Conservation (phyloP, 2,329 filamentous ascomycete species). For the Gaeumannomyces sp. region DNA sequence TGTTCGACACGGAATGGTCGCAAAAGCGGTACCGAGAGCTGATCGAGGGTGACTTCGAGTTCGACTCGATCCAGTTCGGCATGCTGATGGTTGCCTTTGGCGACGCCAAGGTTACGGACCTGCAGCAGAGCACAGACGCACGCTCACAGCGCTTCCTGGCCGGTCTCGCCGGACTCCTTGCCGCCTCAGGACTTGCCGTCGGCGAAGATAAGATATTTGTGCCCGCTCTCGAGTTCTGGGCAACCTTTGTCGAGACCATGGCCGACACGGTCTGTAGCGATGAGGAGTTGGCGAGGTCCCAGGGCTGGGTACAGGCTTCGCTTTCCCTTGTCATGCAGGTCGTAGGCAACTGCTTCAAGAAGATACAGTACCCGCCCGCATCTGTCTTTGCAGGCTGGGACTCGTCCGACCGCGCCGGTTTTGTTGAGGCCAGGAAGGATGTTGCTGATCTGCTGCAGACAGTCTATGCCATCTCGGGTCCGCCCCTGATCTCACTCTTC, state of each 20-base stretch:
- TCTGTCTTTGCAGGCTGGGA: conserved; percentile 61
- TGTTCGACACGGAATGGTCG: conserved; percentile 57
- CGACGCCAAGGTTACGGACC: conserved; percentile 54
- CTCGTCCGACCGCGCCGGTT: conserved; percentile 58
- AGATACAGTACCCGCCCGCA: conserved; percentile 60
- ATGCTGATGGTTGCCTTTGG: conserved; percentile 63
- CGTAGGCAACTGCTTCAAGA: conserved; percentile 60
- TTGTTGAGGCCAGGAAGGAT: conserved; percentile 69
- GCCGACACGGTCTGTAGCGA: conserved; percentile 35
- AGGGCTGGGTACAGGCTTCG: conserved; percentile 52
- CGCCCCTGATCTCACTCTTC: conserved; percentile 50
- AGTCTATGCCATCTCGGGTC: conserved; percentile 56
- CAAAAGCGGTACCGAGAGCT: conserved; percentile 48
- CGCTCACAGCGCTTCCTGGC: conserved; percentile 47
- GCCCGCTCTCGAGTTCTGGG: conserved; percentile 75
- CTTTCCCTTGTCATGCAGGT: conserved; percentile 56
- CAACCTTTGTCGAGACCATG: conserved; percentile 64
- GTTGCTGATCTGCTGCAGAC: conserved; percentile 73
- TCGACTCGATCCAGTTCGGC: conserved; percentile 59
- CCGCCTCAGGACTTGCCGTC: conserved; percentile 59
- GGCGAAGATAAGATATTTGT: conserved; percentile 71
- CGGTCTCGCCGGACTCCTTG: conserved; percentile 59
- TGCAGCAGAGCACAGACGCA: conserved; percentile 48
- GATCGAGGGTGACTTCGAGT: conserved; percentile 49
- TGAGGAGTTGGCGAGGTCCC: conserved; percentile 36